Evolutionary conservation across 139 green algal species (phyloP).

Genomic region (Closterium sp.): DNA sequence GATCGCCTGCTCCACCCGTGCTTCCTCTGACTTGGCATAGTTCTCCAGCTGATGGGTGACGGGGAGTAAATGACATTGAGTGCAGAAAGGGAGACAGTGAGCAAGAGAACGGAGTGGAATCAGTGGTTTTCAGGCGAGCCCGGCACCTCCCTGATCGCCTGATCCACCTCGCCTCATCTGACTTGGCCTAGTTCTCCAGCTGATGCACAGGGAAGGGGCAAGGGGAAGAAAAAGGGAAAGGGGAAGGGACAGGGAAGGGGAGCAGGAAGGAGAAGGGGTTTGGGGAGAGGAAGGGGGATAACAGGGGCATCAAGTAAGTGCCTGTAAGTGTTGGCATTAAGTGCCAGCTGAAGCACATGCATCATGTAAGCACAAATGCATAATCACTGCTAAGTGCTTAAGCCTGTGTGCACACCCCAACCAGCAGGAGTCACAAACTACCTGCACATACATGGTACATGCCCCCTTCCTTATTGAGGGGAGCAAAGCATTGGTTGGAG

Average conservation of each 20-base stretch:
- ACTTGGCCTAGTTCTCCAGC: neutral
- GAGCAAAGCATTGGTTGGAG: neutral
- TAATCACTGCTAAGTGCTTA: too few species aligned
- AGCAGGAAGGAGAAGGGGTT: neutral
- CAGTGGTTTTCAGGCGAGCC: neutral
- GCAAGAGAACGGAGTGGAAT: neutral
- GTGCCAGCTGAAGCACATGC: too few species aligned
- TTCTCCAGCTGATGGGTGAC: conserved; percentile 76
- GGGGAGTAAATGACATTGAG: neutral
- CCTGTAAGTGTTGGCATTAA: too few species aligned
- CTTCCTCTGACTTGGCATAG: conserved; percentile 87
- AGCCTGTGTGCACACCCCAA: too few species aligned
- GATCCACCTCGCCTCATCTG: neutral
- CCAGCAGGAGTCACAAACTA: too few species aligned
- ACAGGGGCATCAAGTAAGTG: too few species aligned
- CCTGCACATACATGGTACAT: too few species aligned
- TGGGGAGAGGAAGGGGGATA: neutral
- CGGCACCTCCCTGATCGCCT: neutral
- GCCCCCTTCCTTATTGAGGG: neutral
- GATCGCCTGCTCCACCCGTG: conserved; percentile 75
- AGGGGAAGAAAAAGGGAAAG: too few species aligned
- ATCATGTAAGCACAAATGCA: too few species aligned
- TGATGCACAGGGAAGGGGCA: too few species aligned
- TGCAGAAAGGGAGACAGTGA: neutral
- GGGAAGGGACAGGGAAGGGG: neutral